Conservation (phyloP, 2,329 filamentous ascomycete genomes). For the Penicillium sp. region DNA sequence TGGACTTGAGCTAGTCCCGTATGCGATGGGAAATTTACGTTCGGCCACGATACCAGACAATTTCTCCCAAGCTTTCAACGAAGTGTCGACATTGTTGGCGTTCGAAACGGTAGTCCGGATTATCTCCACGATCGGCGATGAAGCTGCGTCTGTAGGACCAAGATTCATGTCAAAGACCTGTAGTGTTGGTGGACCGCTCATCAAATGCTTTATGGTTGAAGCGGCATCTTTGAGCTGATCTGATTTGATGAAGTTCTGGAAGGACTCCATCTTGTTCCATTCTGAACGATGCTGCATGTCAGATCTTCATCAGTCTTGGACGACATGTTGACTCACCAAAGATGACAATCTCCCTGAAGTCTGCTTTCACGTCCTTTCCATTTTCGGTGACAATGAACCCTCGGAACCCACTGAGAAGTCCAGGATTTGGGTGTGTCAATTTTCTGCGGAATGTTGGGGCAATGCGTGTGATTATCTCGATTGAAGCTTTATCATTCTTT, state of each 20-base stretch:
- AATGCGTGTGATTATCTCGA: slow-evolving; percentile 4
- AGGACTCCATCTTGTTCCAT: slow-evolving; percentile 5
- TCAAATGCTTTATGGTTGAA: slow-evolving; percentile 2
- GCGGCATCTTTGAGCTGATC: slow-evolving; percentile 2
- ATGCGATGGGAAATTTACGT: background rate
- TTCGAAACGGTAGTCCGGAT: background rate
- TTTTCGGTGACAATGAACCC: slow-evolving; percentile 10
- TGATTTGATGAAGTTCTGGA: slow-evolving; percentile 7
- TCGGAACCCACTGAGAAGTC: slow-evolving; percentile 2
- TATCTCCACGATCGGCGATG: slow-evolving; percentile 5
- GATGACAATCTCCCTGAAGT: slow-evolving; percentile 4
- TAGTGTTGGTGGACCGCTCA: slow-evolving; percentile 3
- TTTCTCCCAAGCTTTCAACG: background rate
- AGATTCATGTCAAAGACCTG: slow-evolving; percentile 8
- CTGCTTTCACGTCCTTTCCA: slow-evolving; percentile 6
- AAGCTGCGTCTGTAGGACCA: slow-evolving; percentile 2
- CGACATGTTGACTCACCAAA: slow-evolving; percentile 3
- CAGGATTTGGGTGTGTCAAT: slow-evolving; percentile 10
- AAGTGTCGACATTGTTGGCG: background rate
- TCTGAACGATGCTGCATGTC: background rate
- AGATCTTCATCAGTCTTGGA: background rate
- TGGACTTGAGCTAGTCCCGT: slow-evolving; percentile 9
- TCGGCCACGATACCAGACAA: background rate
- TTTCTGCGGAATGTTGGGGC: slow-evolving; percentile 1
- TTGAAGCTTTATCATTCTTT: slow-evolving; percentile 4